phyloP scores from a whole-genome alignment of 345 rosid species.

The Euclidium syriacum region DNA sequence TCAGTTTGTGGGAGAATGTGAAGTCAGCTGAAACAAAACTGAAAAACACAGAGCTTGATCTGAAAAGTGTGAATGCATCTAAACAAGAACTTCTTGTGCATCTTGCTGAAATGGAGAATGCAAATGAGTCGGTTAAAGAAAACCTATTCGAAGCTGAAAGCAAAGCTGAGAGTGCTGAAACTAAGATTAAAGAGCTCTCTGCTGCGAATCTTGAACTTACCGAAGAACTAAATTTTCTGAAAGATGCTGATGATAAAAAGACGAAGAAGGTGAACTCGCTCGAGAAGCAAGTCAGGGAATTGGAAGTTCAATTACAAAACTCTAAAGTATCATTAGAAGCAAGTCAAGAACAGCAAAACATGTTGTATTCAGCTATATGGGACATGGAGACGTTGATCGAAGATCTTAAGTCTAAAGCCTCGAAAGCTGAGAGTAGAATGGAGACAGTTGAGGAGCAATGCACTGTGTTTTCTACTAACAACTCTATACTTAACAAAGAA shows the following conservation, averaged over 20 bases:
- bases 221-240: constrained; percentile 78
- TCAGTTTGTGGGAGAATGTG: constrained; percentile 44
- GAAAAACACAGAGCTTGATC: constrained; percentile 40
- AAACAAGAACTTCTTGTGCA: constrained; percentile 63
- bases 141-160: constrained; percentile 58
- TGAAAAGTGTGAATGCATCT: constrained; percentile 41
- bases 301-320: constrained; percentile 63
- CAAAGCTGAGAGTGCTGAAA: constrained; percentile 65
- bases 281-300: constrained; percentile 78
- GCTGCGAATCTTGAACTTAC: constrained; percentile 70
- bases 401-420: constrained; percentile 84
- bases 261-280: constrained; percentile 65
- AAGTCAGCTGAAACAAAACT: constrained; percentile 58
- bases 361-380: constrained; percentile 96
- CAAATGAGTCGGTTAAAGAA: constrained; percentile 62
- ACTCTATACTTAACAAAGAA: constrained; percentile 58
- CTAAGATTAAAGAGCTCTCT: constrained; percentile 55
- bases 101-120: constrained; percentile 61
- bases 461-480: constrained; percentile 52
- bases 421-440: constrained; percentile 74
- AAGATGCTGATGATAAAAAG: constrained; percentile 48
- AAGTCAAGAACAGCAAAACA: constrained; percentile 88
- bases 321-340: constrained; percentile 73
- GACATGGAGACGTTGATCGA: constrained; percentile 97
- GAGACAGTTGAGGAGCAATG: constrained; percentile 78